A percentile compares a stretch with the other conserved stretches of the same genome.
phyloP scores from a whole-genome alignment of 1,284 basidiomycete genomes.

The Spongispora temasekensis region DNA sequence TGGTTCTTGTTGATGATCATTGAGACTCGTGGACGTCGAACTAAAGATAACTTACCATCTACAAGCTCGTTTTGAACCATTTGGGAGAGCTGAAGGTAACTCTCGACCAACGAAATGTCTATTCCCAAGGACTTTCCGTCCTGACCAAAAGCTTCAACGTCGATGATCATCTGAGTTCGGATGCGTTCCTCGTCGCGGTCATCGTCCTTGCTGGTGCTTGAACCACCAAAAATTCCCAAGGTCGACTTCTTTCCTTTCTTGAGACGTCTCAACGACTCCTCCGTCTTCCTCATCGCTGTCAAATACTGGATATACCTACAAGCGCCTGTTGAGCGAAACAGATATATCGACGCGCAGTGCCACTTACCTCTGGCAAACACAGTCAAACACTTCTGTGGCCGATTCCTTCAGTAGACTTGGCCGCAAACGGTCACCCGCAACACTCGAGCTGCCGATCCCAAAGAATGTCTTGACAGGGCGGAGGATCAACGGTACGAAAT shows the following conservation, averaged over 20 bases:
- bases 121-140: conserved; percentile 76
- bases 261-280: conserved; percentile 81
- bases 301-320: conserved; percentile 71
- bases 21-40: background rate
- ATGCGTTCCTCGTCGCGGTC: conserved; percentile 80
- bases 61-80: conserved; percentile 54
- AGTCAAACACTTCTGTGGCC: conserved; percentile 70
- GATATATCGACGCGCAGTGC: background rate
- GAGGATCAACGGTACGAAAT: conserved; percentile 81
- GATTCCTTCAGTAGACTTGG: conserved; percentile 55
- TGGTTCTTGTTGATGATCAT: conserved; percentile 15
- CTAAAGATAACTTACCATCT: conserved; percentile 27
- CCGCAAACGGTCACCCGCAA: conserved; percentile 59
- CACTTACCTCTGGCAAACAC: conserved; percentile 66
- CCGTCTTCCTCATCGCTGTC: conserved; percentile 84
- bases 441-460: conserved; percentile 54
- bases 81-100: conserved; percentile 58
- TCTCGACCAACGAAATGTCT: conserved; percentile 52
- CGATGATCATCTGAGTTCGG: conserved; percentile 81
- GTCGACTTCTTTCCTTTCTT: conserved; percentile 83
- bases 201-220: conserved; percentile 53
- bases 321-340: conserved; percentile 1
- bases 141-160: conserved; percentile 79
- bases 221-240: conserved; percentile 74
- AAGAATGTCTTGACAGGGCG: conserved; percentile 84